Evolutionary conservation across 2,329 filamentous ascomycete species (phyloP).

Genomic region (Tolypocladium amazonense): DNA sequence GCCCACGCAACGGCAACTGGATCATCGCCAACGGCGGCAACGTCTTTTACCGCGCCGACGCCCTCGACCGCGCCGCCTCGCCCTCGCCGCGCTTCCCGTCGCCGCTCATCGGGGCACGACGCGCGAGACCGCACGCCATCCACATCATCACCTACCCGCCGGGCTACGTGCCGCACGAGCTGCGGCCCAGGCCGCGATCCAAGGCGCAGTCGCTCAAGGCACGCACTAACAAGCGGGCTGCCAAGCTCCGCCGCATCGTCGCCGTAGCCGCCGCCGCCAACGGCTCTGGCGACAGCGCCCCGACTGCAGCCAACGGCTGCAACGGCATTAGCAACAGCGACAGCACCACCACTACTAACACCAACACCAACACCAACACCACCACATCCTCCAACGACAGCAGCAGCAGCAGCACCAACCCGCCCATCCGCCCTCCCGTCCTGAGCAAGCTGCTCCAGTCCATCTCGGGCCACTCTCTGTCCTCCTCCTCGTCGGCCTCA

Average conservation of each 20-base stretch:
- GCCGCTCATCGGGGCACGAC: slow-evolving; percentile 27
- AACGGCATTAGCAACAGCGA: slow-evolving; percentile 1
- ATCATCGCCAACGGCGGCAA: slow-evolving; percentile 12
- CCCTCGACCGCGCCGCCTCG: neutral
- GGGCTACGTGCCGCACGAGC: slow-evolving; percentile 33
- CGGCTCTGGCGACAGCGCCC: neutral
- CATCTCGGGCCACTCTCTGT: slow-evolving; percentile 1
- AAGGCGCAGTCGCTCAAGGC: neutral
- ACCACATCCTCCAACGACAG: neutral
- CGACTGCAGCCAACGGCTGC: neutral
- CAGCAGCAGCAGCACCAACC: neutral
- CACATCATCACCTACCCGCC: slow-evolving; percentile 31
- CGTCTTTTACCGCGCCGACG: slow-evolving; percentile 17
- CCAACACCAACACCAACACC: neutral
- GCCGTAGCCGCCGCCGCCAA: neutral
- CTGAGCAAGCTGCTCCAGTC: slow-evolving; percentile 7
- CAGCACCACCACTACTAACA: neutral
- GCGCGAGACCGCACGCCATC: slow-evolving; percentile 28
- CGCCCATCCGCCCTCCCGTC: slow-evolving; percentile 1
- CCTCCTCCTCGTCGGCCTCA: neutral
- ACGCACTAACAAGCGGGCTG: neutral
- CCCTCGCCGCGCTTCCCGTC: slow-evolving; percentile 16
- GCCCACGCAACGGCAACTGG: slow-evolving; percentile 10
- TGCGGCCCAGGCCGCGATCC: slow-evolving; percentile 16
- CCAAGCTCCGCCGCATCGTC: neutral